Base-by-base conservation (phyloP, 108 stramenopile species). In the Cyclotella atomus region DNA sequence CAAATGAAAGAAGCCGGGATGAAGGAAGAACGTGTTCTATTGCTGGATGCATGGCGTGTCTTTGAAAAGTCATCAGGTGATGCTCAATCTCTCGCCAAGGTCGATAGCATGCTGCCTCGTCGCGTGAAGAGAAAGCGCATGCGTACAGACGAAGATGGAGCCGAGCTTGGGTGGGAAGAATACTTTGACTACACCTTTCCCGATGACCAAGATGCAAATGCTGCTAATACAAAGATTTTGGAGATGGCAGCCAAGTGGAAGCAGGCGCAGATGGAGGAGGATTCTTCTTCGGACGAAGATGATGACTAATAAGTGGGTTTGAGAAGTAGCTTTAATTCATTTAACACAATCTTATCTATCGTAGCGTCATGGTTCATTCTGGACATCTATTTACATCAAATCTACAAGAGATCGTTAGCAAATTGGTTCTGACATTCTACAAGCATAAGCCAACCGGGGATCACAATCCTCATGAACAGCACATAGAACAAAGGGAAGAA, bases 181-280 rank as follows among this genome's bases (percentile, higher is more conserved):
- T 98, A 97, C 83, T 98, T 96, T 70, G 99, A 98, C 67, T 99
- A 97, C 78, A 88, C 92, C 82, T 99, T 99, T 82, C 97, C 99
- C 0, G 96, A 99, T 68, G 99, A 99, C 66, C 85, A 94, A 44
- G 84, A 85, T 59, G n/a, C n/a, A n/a, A 84, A 49, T 49, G 79
- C 92, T 28, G 70, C 82, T 0, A 96, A 93, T 77, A 90, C 95
- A 77, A 97, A 97, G 70, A 95, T 99, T 62, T 77, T 99, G 67
- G 95, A 99, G 68, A 97, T 96, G 92, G 98, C 98, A 14, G 95
- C 95, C 34, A 93, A 96, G 68, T 99, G 98, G 98, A 97, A 97
- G 78, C 77, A 93, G 66, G 68, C 84, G 33, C 89, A 88, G 24
- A 75, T 62, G 49, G 59, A 77, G 28, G 81, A 80, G 47, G 76